Evolutionary conservation across 2,329 filamentous ascomycete genomes (phyloP).

Genomic region (Corinectria fuckeliana): DNA sequence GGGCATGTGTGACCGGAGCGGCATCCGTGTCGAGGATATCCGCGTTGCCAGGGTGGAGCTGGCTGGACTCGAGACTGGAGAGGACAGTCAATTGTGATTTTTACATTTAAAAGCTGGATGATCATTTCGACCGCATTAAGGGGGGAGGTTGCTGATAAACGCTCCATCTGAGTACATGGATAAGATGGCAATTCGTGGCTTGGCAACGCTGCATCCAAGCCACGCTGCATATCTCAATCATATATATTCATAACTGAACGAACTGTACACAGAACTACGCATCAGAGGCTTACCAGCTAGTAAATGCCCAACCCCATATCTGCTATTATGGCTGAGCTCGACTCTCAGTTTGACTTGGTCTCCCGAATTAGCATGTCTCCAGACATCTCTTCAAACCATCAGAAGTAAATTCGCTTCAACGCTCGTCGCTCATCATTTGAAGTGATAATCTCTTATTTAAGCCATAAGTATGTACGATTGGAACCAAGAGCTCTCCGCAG

Average conservation of each 20-base stretch:
- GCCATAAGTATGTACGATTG: constrained; percentile 28
- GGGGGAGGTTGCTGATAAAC: not conserved
- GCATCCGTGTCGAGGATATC: constrained; percentile 70
- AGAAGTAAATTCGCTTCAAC: not conserved
- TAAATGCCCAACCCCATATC: not conserved
- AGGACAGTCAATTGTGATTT: not conserved
- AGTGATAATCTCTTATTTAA: constrained; percentile 30
- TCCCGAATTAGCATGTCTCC: not conserved
- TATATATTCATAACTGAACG: not conserved
- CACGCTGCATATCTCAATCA: too few relatives aligned
- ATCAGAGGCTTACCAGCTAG: too few relatives aligned
- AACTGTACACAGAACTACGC: too few relatives aligned
- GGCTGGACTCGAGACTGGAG: constrained; percentile 15
- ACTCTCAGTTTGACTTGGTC: not conserved
- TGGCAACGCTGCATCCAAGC: too few relatives aligned
- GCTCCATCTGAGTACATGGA: not conserved
- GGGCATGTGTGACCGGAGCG: constrained; percentile 87
- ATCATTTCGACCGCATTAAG: not conserved
- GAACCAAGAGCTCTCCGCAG: constrained; percentile 11
- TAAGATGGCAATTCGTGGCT: too few relatives aligned
- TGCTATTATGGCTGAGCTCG: not conserved
- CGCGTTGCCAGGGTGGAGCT: constrained; percentile 48
- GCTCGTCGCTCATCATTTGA: not conserved
- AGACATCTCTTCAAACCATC: not conserved
- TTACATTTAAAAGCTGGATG: not conserved